Percentiles rank a stretch among this genome's conserved stretches.
These are phyloP conservation scores for Scedosporium dehoogii DNA, from an alignment of 2,329 filamentous ascomycete genomes.

Conservation along the genomic window DNA sequence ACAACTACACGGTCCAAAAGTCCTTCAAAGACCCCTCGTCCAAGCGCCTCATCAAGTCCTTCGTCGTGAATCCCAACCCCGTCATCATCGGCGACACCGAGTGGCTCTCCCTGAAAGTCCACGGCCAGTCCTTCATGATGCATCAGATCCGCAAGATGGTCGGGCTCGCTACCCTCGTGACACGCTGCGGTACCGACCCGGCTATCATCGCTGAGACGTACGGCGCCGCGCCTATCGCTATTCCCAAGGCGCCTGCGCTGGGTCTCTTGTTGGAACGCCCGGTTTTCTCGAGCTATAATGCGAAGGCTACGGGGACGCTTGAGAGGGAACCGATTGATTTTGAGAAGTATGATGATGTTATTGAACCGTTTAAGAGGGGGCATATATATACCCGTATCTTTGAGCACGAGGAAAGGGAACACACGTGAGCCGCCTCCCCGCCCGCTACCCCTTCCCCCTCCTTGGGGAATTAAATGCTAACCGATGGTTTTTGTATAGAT, in stretches of 20 bases:
- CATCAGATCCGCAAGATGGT: slow-evolving; percentile 99
- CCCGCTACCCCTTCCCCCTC: neutral
- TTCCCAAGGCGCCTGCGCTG: slow-evolving; percentile 87
- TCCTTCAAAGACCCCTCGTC: slow-evolving; percentile 68
- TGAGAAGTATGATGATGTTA: slow-evolving; percentile 62
- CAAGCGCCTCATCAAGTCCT: slow-evolving; percentile 87
- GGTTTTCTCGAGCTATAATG: slow-evolving; percentile 85
- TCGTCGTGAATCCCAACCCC: slow-evolving; percentile 64
- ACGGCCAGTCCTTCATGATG: slow-evolving; percentile 99
- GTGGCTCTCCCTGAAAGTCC: slow-evolving; percentile 92
- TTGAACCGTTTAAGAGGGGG: slow-evolving; percentile 80
- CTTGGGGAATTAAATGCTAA: neutral
- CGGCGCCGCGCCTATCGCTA: slow-evolving; percentile 61
- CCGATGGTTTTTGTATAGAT: slow-evolving; percentile 33
- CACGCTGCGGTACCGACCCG: slow-evolving; percentile 71
- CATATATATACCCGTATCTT: slow-evolving; percentile 93
- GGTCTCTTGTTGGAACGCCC: slow-evolving; percentile 83
- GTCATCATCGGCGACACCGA: slow-evolving; percentile 85
- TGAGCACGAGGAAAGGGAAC: slow-evolving; percentile 75
- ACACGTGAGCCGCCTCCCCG: slow-evolving; percentile 53
- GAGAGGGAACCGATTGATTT: slow-evolving; percentile 68
- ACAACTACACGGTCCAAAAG: slow-evolving; percentile 97
- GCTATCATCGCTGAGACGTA: slow-evolving; percentile 67
- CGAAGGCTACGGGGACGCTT: slow-evolving; percentile 52
- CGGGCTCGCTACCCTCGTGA: slow-evolving; percentile 75